Evolutionary conservation across 192 early-diverging fungal genomes (phyloP), one percentile per base, ranked within the genome.

Genomic region (Chytriomyces confervae): DNA sequence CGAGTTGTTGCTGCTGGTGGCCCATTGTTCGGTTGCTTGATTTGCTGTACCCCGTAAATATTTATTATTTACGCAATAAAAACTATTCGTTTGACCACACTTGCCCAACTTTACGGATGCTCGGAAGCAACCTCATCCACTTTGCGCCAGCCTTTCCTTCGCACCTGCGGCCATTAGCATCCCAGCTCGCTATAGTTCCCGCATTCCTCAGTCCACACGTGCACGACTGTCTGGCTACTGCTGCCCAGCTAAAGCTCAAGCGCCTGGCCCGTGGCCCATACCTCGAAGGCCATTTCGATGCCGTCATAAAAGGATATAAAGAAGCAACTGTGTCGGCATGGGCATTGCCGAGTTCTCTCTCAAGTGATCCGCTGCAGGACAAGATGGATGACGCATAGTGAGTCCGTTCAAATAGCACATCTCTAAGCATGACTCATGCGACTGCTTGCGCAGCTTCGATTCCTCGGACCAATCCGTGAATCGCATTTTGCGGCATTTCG

Each of bases 241-340:
- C 70, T 13, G 70, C 69, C 16, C 50, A 70, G 51, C 49, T 9
- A 11, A 89, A 89, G 76, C 85, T 91, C 5, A 69, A 77, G 63
- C 81, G 90, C 10, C 80, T 89, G 47, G 85, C 84, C 4, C 79
- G 83, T 57, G 63, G 67, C 50, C 62, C 77, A n/a, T 94, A 94
- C 74, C 85, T 89, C 72, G 85, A 87, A 78, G 89, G 87, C 18
- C 94, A 95, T 72, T 94, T 94, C 80, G 94, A 95, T 80, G 85
- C 86, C 23, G 88, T 93, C 29, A 95, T 94, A 50, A 87, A 84
- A 43, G 78, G 78, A 51, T 79, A 77, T 66, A 74, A 76, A 50
- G 78, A 79, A 66, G 71, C 72, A 5, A 47, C 24, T 4, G 49
- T 79, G 10, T 79, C 78, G 53, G 49, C 78, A 18, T 79, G 78